Percentiles rank a stretch among this genome's conserved stretches.
Conservation (phyloP, 169 alveolate species). For the Plasmodium billcollinsi region DNA sequence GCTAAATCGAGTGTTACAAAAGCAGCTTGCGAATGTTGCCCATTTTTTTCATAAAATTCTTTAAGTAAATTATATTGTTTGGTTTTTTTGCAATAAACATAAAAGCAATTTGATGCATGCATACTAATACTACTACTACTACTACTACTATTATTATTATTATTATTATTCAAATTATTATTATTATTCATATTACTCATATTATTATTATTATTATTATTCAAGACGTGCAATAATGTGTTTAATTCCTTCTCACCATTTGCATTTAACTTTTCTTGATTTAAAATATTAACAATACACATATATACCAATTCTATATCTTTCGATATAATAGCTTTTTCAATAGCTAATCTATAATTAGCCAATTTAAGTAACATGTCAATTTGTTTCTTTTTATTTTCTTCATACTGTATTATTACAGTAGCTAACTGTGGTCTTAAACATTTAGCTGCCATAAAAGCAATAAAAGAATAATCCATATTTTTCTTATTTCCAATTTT, state of each 20-base stretch:
- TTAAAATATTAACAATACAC: conserved; percentile 78
- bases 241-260: conserved; percentile 62
- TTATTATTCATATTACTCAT: too few species aligned
- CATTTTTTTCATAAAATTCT: conserved; percentile 74
- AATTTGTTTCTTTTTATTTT: conserved; percentile 77
- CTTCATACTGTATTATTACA: conserved; percentile 80
- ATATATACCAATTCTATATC: conserved; percentile 84
- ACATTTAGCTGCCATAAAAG: conserved; percentile 81
- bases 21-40: conserved; percentile 68
- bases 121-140: neutral
- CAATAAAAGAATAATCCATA: conserved; percentile 70
- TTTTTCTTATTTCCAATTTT: conserved; percentile 41
- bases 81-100: conserved; percentile 30
- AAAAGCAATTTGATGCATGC: conserved; percentile 44
- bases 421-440: conserved; percentile 81
- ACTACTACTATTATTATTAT: too few species aligned
- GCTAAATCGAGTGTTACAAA: conserved; percentile 59
- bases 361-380: conserved; percentile 83
- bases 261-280: conserved; percentile 52
- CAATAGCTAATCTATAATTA: conserved; percentile 77
- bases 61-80: conserved; percentile 50
- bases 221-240: conserved; percentile 43
- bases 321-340: conserved; percentile 79
- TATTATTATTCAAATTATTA: too few species aligned
- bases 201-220: neutral